Evolutionary conservation across 1,139 yeast species (phyloP), one percentile per base, ranked within the genome.

Genomic region (Pneumocystis murina): DNA sequence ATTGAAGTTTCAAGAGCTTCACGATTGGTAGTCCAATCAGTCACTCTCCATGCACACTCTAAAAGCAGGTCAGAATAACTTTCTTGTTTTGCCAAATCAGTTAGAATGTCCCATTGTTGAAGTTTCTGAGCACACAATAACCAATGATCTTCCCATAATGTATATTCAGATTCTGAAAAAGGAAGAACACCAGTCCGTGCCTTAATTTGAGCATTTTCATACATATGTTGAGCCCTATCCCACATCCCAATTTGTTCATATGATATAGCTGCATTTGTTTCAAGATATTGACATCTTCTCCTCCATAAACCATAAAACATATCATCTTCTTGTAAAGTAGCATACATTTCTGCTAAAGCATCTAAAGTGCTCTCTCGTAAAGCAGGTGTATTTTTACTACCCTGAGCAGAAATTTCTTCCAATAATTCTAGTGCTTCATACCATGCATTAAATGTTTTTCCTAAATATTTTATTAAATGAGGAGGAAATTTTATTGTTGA

Each of bases 61-160:
- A 94, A 78, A 55, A 94, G 76, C 68, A 94, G 78, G 72, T 94
- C 99, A 0, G 97, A 89, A 72, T 91, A 94, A 0, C 97, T 97
- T 78, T 94, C 99, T 71, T 94, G 97, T 71, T 92, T 89, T 2
- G 99, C 98, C 61, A 94, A 79, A 71, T 94, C 99, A 0, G 98
- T 91, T 67, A 94, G 79, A 65, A 94, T 86, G 73, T 94, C 98
- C 99, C 99, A 94, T 68, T 92, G 97, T 72, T 94, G 99, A 63
- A 94, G 78, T 72, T 94, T 92, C 72, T 94, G 97, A 1, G 98
- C 96, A 77, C 98, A 91, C 48, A 88, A 76, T 64, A 94, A 89
- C 99, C 98, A 94, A 70, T 92, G 95, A 72, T 94, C 98, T 76
- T 94, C 99, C 99, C 99, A 94, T 60, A 94, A 78, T 0, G 95